These are phyloP conservation scores for Clonostachys chloroleuca DNA, from an alignment of 2,329 filamentous ascomycete species.

Conservation along the genomic window DNA sequence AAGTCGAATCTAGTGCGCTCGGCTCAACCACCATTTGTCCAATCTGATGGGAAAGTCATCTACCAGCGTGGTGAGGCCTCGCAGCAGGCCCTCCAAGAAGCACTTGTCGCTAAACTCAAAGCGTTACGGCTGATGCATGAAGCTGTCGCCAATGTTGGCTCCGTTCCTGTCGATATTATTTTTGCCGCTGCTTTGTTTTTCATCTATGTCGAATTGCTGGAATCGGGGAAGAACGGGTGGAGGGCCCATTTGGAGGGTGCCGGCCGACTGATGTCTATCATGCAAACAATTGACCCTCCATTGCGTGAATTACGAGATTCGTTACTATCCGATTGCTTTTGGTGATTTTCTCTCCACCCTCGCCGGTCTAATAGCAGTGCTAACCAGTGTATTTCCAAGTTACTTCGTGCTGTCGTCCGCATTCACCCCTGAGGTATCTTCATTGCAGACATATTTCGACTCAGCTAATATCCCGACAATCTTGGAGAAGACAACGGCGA, in stretches of 20 bases:
- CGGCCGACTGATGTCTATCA: conserved; percentile 32
- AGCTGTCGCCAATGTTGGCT: conserved; percentile 30
- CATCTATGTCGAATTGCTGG: conserved; percentile 44
- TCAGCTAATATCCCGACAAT: conserved; percentile 28
- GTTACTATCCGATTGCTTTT: conserved; percentile 42
- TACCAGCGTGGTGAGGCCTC: conserved; percentile 10
- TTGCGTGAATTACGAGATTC: conserved; percentile 32
- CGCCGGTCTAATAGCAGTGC: background rate
- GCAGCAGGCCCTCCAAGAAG: conserved; percentile 29
- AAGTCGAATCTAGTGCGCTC: conserved; percentile 35
- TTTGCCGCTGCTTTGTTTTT: conserved; percentile 43
- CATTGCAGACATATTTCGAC: conserved; percentile 24
- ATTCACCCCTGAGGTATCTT: conserved; percentile 27
- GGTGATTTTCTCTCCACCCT: conserved; percentile 17
- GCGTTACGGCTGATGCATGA: conserved; percentile 33
- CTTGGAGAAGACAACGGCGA: conserved; percentile 30
- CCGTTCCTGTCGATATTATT: conserved; percentile 30
- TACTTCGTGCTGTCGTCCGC: conserved; percentile 42
- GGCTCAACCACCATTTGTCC: conserved; percentile 12
- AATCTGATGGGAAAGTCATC: conserved; percentile 3
- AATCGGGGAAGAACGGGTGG: conserved; percentile 42
- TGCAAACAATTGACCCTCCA: conserved; percentile 24
- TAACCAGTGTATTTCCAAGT: conserved; percentile 11
- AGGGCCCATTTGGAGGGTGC: conserved; percentile 41
- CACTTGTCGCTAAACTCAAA: conserved; percentile 38